phyloP scores from a whole-genome alignment of 148 eudicot genomes.

The Amaranthus hypochondriacus region DNA sequence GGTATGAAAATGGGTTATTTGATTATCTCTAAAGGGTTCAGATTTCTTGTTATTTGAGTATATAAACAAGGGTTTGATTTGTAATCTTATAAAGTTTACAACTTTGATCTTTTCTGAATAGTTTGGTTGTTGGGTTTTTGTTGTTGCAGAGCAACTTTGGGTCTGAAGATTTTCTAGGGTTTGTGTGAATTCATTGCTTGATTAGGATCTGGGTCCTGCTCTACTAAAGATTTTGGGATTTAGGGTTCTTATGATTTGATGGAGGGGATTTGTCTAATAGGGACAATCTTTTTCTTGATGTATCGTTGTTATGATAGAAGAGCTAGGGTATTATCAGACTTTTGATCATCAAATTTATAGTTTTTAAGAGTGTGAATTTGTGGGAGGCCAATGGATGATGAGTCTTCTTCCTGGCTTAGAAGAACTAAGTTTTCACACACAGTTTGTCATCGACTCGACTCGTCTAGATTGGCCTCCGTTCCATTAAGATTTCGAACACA shows the following conservation, averaged over 20 bases:
- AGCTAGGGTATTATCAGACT: conserved; percentile 9
- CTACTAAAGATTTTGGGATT: not conserved
- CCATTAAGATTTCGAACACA: conserved; percentile 33
- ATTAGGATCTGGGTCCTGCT: not conserved
- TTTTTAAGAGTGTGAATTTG: conserved; percentile 11
- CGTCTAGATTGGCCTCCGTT: conserved; percentile 43
- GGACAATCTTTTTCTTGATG: conserved; percentile 17
- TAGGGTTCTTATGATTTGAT: conserved; percentile 25
- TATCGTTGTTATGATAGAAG: conserved; percentile 16
- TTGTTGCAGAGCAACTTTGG: conserved; percentile 13
- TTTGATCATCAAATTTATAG: conserved; percentile 23
- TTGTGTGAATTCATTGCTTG: conserved; percentile 13
- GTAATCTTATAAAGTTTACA: not conserved
- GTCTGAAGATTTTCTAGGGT: not conserved
- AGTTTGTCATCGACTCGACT: conserved; percentile 60
- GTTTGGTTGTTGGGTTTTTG: conserved; percentile 9
- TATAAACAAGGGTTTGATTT: not conserved
- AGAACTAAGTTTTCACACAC: conserved; percentile 79
- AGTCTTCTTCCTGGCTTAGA: conserved; percentile 69
- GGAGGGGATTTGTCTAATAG: conserved; percentile 22
- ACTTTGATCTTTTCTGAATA: not conserved
- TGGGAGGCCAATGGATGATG: conserved; percentile 56
- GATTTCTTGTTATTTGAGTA: conserved; percentile 11
- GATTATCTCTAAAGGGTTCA: not conserved
- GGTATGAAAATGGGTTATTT: not conserved